Percentiles rank a stretch among this genome's conserved stretches.
These are phyloP conservation scores for Pyrus pyrifolia DNA, from an alignment of 306 rosid genomes.

Conservation along the genomic window DNA sequence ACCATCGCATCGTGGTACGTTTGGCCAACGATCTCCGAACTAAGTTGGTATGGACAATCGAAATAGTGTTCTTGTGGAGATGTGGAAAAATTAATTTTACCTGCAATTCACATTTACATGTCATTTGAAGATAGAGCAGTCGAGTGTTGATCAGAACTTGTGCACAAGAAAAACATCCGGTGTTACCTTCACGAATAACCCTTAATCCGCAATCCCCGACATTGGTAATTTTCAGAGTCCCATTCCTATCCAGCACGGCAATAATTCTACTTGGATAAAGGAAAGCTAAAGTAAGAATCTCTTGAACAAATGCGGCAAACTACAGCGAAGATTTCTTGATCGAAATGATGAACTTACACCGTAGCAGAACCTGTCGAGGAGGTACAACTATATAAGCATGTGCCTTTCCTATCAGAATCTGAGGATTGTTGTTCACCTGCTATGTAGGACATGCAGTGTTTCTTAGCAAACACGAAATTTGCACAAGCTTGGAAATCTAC, in stretches of 20 bases:
- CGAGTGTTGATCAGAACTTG: not conserved
- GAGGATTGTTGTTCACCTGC: conserved; percentile 85
- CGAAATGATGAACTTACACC: conserved; percentile 45
- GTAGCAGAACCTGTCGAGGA: conserved; percentile 85
- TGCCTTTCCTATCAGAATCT: conserved; percentile 65
- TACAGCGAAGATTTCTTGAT: not conserved
- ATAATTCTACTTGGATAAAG: conserved; percentile 42
- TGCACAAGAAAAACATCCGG: conserved; percentile 9
- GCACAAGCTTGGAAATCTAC: not conserved
- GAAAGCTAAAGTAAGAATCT: conserved; percentile 6
- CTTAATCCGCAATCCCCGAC: conserved; percentile 90
- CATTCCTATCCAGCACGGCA: conserved; percentile 80
- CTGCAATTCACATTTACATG: conserved; percentile 28
- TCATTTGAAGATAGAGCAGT: not conserved
- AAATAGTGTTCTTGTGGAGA: conserved; percentile 92
- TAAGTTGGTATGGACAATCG: conserved; percentile 85
- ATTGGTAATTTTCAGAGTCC: conserved; percentile 76
- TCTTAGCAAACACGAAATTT: conserved; percentile 5
- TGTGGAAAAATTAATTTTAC: conserved; percentile 55
- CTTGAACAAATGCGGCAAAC: not conserved
- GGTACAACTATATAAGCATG: conserved; percentile 61
- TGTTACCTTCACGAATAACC: conserved; percentile 65
- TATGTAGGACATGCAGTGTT: conserved; percentile 13
- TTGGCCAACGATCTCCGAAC: conserved; percentile 79
- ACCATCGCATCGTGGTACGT: conserved; percentile 87